These are phyloP conservation scores for Talinum fruticosum DNA, from an alignment of 148 eudicot genomes.

Conservation along the genomic window DNA sequence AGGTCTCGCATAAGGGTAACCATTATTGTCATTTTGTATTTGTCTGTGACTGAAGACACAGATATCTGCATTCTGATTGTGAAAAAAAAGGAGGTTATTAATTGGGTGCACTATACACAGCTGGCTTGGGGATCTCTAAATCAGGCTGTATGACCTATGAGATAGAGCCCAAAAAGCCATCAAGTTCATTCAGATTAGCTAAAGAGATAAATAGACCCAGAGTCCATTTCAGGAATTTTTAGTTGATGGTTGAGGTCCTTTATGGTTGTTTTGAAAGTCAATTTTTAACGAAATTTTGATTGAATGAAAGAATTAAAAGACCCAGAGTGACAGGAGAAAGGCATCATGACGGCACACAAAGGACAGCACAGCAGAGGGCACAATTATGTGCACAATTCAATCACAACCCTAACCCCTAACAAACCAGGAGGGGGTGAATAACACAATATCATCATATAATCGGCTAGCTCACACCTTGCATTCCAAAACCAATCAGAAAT, in stretches of 20 bases:
- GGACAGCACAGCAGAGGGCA: not conserved
- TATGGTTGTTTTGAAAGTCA: not conserved
- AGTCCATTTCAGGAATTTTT: not conserved
- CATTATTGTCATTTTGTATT: not conserved
- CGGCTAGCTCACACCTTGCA: not conserved
- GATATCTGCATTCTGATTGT: not conserved
- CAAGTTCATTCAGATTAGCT: too few species aligned
- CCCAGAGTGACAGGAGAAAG: not conserved
- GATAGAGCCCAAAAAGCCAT: too few species aligned
- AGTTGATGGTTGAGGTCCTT: not conserved
- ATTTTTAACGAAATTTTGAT: too few species aligned
- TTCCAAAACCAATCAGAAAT: not conserved
- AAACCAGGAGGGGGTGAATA: not conserved
- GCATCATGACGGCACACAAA: not conserved
- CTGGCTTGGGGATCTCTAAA: too few species aligned
- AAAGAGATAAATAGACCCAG: too few species aligned
- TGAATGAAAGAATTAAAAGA: not conserved
- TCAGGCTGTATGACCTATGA: too few species aligned
- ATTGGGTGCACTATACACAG: too few species aligned
- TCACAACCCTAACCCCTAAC: not conserved
- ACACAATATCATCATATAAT: not conserved
- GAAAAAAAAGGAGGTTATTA: not conserved
- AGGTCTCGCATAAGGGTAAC: not conserved
- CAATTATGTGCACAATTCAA: not conserved
- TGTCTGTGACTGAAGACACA: not conserved